These are phyloP conservation scores for Closterium sp. DNA, from an alignment of 139 green algal species.

Conservation along the genomic window DNA sequence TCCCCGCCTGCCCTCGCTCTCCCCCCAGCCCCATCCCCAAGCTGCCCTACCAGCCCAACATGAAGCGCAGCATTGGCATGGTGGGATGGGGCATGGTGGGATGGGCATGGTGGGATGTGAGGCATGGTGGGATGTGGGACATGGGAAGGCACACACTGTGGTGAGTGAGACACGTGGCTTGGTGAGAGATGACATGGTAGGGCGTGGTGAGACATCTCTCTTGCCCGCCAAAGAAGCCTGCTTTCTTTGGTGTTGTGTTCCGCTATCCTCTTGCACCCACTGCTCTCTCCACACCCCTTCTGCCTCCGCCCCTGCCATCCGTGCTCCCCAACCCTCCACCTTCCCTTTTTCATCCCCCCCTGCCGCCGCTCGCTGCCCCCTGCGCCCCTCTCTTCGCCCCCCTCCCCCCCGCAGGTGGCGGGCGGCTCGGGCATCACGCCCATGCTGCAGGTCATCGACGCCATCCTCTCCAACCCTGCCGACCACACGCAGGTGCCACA, in stretches of 20 bases:
- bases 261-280: neutral
- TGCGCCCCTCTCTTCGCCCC: neutral
- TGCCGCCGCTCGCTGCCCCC: neutral
- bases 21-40: slow-evolving; percentile 65
- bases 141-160: too few relatives aligned
- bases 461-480: slow-evolving; percentile 71
- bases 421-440: slow-evolving; percentile 86
- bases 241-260: too few relatives aligned
- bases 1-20: neutral
- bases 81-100: slow-evolving; percentile 55
- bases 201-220: neutral
- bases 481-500: slow-evolving; percentile 68
- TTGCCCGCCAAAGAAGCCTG: too few relatives aligned
- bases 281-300: neutral
- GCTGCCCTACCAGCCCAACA: slow-evolving; percentile 68
- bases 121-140: slow-evolving; percentile 51
- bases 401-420: slow-evolving; percentile 62
- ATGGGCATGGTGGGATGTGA: slow-evolving; percentile 54
- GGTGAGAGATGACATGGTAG: too few relatives aligned
- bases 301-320: neutral
- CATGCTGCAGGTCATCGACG: slow-evolving; percentile 60
- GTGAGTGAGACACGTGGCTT: too few relatives aligned
- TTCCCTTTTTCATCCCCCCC: neutral
- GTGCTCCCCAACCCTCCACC: too few relatives aligned
- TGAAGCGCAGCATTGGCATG: slow-evolving; percentile 76